Evolutionary conservation across 169 alveolate genomes (phyloP), one percentile per base, ranked within the genome.

Genomic region (Theileria orientalis): DNA sequence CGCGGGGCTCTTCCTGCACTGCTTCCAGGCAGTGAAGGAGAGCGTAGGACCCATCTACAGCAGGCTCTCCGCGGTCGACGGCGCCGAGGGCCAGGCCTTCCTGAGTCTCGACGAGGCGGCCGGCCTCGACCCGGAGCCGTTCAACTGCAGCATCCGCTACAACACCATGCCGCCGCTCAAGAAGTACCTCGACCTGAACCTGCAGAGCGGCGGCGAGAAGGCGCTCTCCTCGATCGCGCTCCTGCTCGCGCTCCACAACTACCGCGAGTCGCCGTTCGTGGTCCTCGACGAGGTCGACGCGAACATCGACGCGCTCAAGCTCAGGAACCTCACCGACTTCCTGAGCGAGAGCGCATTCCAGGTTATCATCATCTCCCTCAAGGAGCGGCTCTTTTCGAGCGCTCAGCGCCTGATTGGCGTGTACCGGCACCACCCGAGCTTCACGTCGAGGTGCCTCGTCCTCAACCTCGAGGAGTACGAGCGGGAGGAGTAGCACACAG

Each of bases 261-360:
- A 92, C 76, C 85, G 92, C 27, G 91, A 92, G 32, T 86, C 97
- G 23, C 97, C 98, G 23, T 95, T 95, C 51, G 91, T 94, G 27
- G 94, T 95, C 37, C 82, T 95, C 23, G 98, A 95, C 80, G 98
- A 95, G 90, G 94, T 95, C 13, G 98, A 95, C 88, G 98, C 98
- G 16, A 92, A 91, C 83, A 86, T 95, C 74, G 98, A 95, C 82
- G 92, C 87, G 42, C 88, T 90, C 13, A 94, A 95, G 85, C 91
- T 93, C 40, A 83, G 82, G 5, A 83, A 92, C 9, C 76, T 93
- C 32, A 90, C 93, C 11, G 37, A 85, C 16, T 93, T 83, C 51
- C 76, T 93, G 59, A 87, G 72, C 51, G 76, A 86, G 29, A 86
- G 93, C 63, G 74, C 86, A 27, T 90, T 91, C 40, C 95, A 90